Percentiles rank a stretch among this genome's conserved stretches.
These are phyloP conservation scores for Tetraselmis striata DNA, from an alignment of 139 green algal species.

Conservation along the genomic window DNA sequence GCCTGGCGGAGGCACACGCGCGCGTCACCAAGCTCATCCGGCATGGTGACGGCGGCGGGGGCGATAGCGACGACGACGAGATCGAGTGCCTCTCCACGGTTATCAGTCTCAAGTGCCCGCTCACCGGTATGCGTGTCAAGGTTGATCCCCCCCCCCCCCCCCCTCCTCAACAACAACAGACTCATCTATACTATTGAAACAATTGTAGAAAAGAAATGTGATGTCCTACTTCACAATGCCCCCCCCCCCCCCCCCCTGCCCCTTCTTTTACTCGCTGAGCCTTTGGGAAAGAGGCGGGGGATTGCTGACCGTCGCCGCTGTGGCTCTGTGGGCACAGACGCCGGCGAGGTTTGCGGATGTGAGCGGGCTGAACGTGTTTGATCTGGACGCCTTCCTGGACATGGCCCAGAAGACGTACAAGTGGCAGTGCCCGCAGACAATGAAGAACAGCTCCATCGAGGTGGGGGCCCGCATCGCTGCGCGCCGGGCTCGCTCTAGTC, in stretches of 20 bases:
- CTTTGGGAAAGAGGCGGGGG: too few relatives aligned
- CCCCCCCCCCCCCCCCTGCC: too few relatives aligned
- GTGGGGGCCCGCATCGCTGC: too few relatives aligned
- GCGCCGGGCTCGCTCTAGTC: too few relatives aligned
- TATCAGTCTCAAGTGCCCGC: conserved; percentile 52
- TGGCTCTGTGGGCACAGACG: too few relatives aligned
- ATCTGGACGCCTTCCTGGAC: conserved; percentile 73
- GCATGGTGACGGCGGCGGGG: conserved; percentile 15
- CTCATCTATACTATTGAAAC: too few relatives aligned
- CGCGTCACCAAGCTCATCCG: conserved; percentile 39
- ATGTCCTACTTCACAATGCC: too few relatives aligned
- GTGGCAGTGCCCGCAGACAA: conserved; percentile 78
- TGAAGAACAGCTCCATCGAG: conserved; percentile 45
- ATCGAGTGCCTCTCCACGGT: conserved; percentile 21
- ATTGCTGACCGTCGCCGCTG: too few relatives aligned
- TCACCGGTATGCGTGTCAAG: conserved; percentile 38
- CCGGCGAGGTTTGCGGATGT: conserved; percentile 29
- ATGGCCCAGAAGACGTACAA: conserved; percentile 65
- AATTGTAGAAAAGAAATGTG: too few relatives aligned
- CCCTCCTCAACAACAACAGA: too few relatives aligned
- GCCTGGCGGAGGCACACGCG: conserved; percentile 29
- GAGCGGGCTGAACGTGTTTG: conserved; percentile 56
- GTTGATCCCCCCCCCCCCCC: too few relatives aligned
- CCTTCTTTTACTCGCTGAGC: too few relatives aligned
- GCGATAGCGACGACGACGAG: conserved; percentile 24